phyloP scores from a whole-genome alignment of 2,329 filamentous ascomycete genomes.

The Neoscytalidium dimidiatum region DNA sequence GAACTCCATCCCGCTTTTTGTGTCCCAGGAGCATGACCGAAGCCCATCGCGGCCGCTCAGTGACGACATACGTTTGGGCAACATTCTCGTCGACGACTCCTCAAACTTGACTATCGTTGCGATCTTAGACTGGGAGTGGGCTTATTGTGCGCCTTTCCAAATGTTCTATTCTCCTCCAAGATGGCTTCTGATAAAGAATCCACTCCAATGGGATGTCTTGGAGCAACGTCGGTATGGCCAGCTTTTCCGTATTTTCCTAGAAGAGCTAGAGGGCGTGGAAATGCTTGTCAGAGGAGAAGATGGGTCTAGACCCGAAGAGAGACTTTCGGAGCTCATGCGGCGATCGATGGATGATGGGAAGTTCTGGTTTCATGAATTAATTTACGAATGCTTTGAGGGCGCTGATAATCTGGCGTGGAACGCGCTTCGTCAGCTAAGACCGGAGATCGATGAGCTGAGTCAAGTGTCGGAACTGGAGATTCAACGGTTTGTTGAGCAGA shows the following conservation, averaged over 20 bases:
- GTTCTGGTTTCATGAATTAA: conserved; percentile 23
- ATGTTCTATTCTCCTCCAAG: conserved; percentile 24
- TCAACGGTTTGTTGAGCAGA: not conserved
- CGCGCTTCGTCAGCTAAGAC: not conserved
- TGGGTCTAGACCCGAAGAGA: not conserved
- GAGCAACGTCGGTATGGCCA: conserved; percentile 16
- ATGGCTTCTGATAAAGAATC: conserved; percentile 20
- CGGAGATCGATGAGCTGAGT: not conserved
- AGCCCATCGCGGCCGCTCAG: conserved; percentile 22
- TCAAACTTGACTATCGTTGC: conserved; percentile 25
- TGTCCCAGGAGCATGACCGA: conserved; percentile 9
- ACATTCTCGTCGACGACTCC: conserved; percentile 26
- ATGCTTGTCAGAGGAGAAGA: not conserved
- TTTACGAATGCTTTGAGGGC: conserved; percentile 18
- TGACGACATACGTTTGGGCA: conserved; percentile 27
- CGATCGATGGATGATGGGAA: conserved; percentile 20
- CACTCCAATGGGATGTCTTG: not conserved
- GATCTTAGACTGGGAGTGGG: conserved; percentile 29
- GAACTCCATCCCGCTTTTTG: conserved; percentile 23
- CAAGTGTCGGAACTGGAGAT: conserved; percentile 11
- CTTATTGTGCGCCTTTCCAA: conserved; percentile 26
- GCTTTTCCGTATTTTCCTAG: conserved; percentile 18
- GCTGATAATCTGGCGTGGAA: conserved; percentile 13
- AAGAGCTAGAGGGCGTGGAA: conserved; percentile 16
- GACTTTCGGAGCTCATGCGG: conserved; percentile 19